Conservation (phyloP, 1,284 basidiomycete species). For the Moesziomyces aphidis region DNA sequence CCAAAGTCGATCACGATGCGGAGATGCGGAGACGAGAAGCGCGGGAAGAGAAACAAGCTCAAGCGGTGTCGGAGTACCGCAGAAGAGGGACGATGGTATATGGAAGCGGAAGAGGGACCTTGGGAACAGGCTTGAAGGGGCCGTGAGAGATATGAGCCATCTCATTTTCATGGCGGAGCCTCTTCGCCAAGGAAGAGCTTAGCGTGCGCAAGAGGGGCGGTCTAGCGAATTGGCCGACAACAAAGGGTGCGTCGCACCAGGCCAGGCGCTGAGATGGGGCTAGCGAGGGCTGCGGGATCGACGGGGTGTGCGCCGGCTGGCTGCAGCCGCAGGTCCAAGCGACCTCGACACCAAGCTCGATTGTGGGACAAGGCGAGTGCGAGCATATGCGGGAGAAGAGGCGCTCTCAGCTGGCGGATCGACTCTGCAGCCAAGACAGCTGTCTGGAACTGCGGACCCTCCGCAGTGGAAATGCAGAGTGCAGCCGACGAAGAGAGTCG, state of each 20-base stretch:
- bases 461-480: neutral
- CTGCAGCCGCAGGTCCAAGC: neutral
- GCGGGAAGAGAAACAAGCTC: neutral
- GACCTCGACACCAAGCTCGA: conserved; percentile 1
- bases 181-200: neutral
- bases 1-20: neutral
- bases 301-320: conserved; percentile 1
- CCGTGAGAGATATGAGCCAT: neutral
- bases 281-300: neutral
- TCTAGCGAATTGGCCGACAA: neutral
- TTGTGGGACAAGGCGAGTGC: neutral
- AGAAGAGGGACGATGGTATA: neutral
- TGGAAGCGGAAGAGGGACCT: neutral
- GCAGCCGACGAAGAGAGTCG: too few relatives aligned
- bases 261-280: neutral
- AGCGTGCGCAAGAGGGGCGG: too few relatives aligned
- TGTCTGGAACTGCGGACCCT: too few relatives aligned
- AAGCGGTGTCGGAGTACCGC: neutral
- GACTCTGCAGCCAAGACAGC: neutral
- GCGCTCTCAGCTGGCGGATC: neutral
- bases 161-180: neutral
- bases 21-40: too few relatives aligned
- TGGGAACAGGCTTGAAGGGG: neutral
- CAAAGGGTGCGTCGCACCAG: neutral
- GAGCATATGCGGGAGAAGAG: neutral